Evolutionary conservation across 192 early-diverging fungal genomes (phyloP).

Genomic region (Mortierella antarctica): DNA sequence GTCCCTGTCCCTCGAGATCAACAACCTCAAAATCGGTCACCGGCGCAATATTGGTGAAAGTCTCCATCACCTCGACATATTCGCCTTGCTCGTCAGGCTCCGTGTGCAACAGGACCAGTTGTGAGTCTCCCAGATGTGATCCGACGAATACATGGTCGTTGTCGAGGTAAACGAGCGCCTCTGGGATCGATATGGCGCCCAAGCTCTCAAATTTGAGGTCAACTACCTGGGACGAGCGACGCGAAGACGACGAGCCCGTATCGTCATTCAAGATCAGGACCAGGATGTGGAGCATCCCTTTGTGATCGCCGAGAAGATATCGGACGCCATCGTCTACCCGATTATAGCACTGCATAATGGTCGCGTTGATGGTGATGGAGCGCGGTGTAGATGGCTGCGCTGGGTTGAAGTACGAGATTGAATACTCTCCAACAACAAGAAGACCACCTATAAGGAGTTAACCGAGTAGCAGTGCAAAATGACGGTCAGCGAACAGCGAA

Average conservation of each 20-base stretch:
- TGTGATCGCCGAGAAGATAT: slow-evolving; percentile 77
- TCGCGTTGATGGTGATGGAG: slow-evolving; percentile 57
- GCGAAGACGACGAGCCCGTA: slow-evolving; percentile 5
- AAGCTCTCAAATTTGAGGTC: slow-evolving; percentile 59
- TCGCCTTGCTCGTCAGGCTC: slow-evolving; percentile 58
- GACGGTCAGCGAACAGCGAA: no score
- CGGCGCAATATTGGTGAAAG: slow-evolving; percentile 82
- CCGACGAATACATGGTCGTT: slow-evolving; percentile 83
- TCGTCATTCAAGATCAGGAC: slow-evolving; percentile 49
- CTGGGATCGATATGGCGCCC: slow-evolving; percentile 61
- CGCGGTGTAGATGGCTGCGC: slow-evolving; percentile 9
- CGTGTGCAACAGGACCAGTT: slow-evolving; percentile 71
- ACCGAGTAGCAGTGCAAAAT: not conserved
- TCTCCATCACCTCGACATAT: slow-evolving; percentile 69
- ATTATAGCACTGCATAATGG: slow-evolving; percentile 65
- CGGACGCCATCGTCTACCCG: slow-evolving; percentile 63
- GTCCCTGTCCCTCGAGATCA: slow-evolving; percentile 76
- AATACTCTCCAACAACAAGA: slow-evolving; percentile 65
- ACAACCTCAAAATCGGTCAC: slow-evolving; percentile 89
- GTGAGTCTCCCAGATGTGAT: slow-evolving; percentile 87
- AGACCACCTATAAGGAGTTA: slow-evolving; percentile 56
- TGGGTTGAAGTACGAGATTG: slow-evolving; percentile 62
- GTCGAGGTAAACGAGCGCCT: slow-evolving; percentile 75
- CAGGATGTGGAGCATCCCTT: slow-evolving; percentile 71
- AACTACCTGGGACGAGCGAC: slow-evolving; percentile 10